Percentiles rank a stretch among this genome's conserved stretches.
These are phyloP conservation scores for Candida boidinii DNA, from an alignment of 805 yeast species.

Conservation along the genomic window DNA sequence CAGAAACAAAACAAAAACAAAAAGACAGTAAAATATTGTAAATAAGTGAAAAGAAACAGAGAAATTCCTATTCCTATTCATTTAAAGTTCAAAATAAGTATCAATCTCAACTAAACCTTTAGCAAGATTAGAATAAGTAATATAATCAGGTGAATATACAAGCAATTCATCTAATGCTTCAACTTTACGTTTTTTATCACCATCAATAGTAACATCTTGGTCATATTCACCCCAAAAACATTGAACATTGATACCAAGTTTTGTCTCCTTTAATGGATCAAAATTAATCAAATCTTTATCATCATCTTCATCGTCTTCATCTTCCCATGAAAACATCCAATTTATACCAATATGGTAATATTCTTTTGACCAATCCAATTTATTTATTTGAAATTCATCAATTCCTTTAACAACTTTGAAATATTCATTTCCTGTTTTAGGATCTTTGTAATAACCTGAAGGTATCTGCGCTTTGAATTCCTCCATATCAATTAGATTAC, in stretches of 20 bases:
- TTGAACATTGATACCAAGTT: slow-evolving; percentile 47
- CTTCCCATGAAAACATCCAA: slow-evolving; percentile 55
- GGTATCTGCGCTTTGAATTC: slow-evolving; percentile 20
- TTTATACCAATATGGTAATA: slow-evolving; percentile 56
- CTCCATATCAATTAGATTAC: no score
- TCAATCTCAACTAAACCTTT: slow-evolving; percentile 60
- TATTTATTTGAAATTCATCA: slow-evolving; percentile 54
- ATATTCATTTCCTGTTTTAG: slow-evolving; percentile 21
- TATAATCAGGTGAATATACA: slow-evolving; percentile 56
- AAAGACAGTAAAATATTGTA: no score
- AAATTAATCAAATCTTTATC: slow-evolving; percentile 1
- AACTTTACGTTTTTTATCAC: slow-evolving; percentile 28
- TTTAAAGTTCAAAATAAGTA: slow-evolving; percentile 15
- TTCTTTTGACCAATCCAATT: slow-evolving; percentile 47
- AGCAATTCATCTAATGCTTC: slow-evolving; percentile 70
- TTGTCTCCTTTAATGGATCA: slow-evolving; percentile 2
- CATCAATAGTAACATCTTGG: slow-evolving; percentile 30
- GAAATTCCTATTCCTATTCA: no score
- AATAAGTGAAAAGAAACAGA: no score
- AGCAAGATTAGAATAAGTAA: slow-evolving; percentile 55
- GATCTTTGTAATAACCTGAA: slow-evolving; percentile 35
- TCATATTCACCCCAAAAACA: slow-evolving; percentile 80
- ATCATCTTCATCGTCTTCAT: slow-evolving; percentile 25
- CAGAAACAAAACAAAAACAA: no score
- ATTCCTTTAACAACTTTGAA: slow-evolving; percentile 57